These are phyloP conservation scores for Nigrospora sphaerica DNA, from an alignment of 2,329 filamentous ascomycete genomes.

Conservation along the genomic window DNA sequence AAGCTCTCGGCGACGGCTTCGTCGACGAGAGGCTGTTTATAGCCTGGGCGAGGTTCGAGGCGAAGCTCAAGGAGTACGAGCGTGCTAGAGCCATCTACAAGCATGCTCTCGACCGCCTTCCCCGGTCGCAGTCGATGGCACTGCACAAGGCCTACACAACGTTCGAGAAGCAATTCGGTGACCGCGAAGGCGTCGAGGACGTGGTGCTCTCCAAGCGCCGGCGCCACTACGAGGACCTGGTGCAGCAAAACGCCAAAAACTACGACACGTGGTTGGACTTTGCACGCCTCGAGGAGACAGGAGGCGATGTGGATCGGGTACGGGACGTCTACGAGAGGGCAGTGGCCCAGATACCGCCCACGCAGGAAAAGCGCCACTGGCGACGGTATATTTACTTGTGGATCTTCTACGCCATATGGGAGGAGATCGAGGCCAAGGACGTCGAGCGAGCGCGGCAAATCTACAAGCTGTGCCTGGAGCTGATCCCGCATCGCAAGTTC, in stretches of 20 bases:
- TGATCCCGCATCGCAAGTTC: slow-evolving; percentile 94
- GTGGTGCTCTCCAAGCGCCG: slow-evolving; percentile 91
- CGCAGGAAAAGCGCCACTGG: slow-evolving; percentile 96
- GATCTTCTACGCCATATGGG: slow-evolving; percentile 95
- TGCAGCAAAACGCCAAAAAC: slow-evolving; percentile 91
- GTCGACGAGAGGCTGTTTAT: slow-evolving; percentile 96
- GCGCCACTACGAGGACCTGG: slow-evolving; percentile 87
- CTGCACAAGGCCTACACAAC: slow-evolving; percentile 94
- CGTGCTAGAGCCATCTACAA: slow-evolving; percentile 93
- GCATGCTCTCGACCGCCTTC: slow-evolving; percentile 86
- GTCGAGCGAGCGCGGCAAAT: slow-evolving; percentile 75
- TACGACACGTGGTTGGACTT: slow-evolving; percentile 98
- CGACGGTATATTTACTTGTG: slow-evolving; percentile 94
- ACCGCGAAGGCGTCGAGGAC: slow-evolving; percentile 87
- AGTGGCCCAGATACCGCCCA: slow-evolving; percentile 90
- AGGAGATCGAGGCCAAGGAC: slow-evolving; percentile 81
- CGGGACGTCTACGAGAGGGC: slow-evolving; percentile 93
- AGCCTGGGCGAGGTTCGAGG: slow-evolving; percentile 89
- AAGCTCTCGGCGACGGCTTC: slow-evolving; percentile 86
- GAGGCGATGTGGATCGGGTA: slow-evolving; percentile 74
- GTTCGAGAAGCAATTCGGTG: slow-evolving; percentile 97
- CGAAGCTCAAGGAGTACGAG: slow-evolving; percentile 92
- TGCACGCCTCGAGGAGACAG: slow-evolving; percentile 79
- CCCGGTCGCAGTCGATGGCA: slow-evolving; percentile 74
- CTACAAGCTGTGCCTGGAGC: slow-evolving; percentile 77